Base-by-base conservation (phyloP, 306 rosid species). In the Quercus wislizeni region DNA sequence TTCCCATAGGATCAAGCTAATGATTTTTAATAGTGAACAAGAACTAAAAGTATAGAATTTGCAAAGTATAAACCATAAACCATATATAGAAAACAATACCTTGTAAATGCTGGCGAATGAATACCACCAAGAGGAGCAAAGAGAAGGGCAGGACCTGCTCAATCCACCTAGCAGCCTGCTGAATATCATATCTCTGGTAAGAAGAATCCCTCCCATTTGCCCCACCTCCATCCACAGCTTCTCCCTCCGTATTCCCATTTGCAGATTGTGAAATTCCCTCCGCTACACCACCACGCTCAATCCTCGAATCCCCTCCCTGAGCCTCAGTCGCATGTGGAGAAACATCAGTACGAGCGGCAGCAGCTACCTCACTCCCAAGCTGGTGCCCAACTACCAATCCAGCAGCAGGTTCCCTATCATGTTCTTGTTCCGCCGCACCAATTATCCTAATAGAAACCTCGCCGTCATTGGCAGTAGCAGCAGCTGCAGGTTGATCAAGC, bases 61-160 rank as follows among this genome's bases (percentile, higher is more conserved):
- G n/a, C 5, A 33, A 31, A 17, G 28, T 1, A 7, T 5, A 33
- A 31, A 67, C 30, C 4, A 58, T 58, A 9, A 28, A 28, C 23
- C 38, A 17, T 18, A 74, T 27, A 20, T 41, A 67, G 19, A 82
- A 30, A 69, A 27, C 3, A 55, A 70, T 65, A 93, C 99, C 99
- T 93, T 96, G 99, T 82, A 91, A 88, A 87, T 96, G 99, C 86
- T 96, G 99, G 73, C 99, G 91, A 62, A 96, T 91, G 88, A 96
- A 96, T 74, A 96, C 98, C 52, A 96, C 97, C 89, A 96, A 83
- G n/a, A 93, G 90, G 74, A 96, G 99, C 85, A 96, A 89, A 15
- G 97, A 91, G 80, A 96, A 93, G 20, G 99, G 98, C 73, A 96
- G 87, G 21, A 93, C 89, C 84, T 96, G 98, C 77, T 93, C 99